These are phyloP conservation scores for Paramecium tetraurelia DNA, from an alignment of 73 alveolate species.

Conservation along the genomic window DNA sequence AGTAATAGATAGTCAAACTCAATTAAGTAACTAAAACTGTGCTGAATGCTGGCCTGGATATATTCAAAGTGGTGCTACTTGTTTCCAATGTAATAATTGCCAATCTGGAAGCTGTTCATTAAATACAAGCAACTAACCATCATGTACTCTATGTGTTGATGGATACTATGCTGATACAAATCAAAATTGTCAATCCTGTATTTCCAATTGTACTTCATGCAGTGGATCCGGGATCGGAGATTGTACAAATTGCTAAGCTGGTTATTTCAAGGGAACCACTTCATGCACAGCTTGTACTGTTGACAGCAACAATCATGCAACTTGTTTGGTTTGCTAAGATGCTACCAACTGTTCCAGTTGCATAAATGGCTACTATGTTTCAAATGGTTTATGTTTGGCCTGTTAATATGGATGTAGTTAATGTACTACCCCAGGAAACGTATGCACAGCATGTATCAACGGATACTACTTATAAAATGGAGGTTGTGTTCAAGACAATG, in stretches of 20 bases:
- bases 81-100: background rate
- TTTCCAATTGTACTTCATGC: background rate
- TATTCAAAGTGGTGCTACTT: background rate
- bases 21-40: background rate
- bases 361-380: background rate
- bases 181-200: background rate
- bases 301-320: background rate
- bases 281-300: background rate
- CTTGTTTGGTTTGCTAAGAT: background rate
- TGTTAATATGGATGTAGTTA: background rate
- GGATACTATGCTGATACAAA: background rate
- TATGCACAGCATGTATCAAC: background rate
- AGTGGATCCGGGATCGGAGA: background rate
- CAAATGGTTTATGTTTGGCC: background rate
- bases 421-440: background rate
- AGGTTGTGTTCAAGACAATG: background rate
- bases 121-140: background rate
- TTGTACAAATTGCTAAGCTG: background rate
- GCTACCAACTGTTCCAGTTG: background rate
- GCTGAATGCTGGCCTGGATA: background rate
- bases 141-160: background rate
- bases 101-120: background rate
- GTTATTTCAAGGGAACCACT: background rate
- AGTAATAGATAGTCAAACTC: too few species aligned
- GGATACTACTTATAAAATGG: background rate